Evolutionary conservation across 2,329 filamentous ascomycete species (phyloP), one percentile per base, ranked within the genome.

Genomic region (Penicillium digitatum): DNA sequence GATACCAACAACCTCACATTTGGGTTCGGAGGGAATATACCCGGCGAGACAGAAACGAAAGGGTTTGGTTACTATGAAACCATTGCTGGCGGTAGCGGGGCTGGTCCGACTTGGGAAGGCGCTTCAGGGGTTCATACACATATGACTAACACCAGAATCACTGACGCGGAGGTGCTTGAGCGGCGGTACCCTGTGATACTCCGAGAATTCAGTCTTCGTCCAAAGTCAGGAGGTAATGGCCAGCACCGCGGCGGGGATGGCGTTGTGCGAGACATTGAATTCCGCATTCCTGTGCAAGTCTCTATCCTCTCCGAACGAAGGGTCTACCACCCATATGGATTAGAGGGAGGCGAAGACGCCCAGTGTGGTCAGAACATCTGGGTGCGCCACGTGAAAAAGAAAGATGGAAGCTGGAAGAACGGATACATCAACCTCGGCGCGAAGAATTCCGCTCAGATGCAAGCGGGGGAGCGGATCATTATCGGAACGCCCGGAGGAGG

Each of bases 131-230:
- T 92, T n/a, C 88, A 93, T 69, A 87, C 84, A 2, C 88, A 93
- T 73, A 91, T 92, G 87, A 93, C 89, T 7, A 94, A 94, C 70
- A 93, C 89, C 3, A 82, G 88, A 14, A 93, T 92, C 67, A 92
- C 89, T 0, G 89, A 93, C 67, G 80, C 86, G 0, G 89, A 94
- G 69, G 82, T 91, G 7, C 88, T 93, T 61, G 89, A 93, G 74
- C 79, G 87, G 27, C 77, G 89, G 9, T 91, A 91, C 65, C 88
- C 88, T 0, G 87, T 91, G 1, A 71, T 94, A 1, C 74, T 94
- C 32, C 79, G 86, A 6, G 81, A 88, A 62, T 93, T 92, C 69
- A 79, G 80, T 12, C 74, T 93, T 10, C 75, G 89, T 1, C 62
- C 74, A 1, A 85, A 82, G 0, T 86, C 82, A 32, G 85, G 84